phyloP scores from a whole-genome alignment of 78 protist genomes.

The Pelomyxa schiedti region DNA sequence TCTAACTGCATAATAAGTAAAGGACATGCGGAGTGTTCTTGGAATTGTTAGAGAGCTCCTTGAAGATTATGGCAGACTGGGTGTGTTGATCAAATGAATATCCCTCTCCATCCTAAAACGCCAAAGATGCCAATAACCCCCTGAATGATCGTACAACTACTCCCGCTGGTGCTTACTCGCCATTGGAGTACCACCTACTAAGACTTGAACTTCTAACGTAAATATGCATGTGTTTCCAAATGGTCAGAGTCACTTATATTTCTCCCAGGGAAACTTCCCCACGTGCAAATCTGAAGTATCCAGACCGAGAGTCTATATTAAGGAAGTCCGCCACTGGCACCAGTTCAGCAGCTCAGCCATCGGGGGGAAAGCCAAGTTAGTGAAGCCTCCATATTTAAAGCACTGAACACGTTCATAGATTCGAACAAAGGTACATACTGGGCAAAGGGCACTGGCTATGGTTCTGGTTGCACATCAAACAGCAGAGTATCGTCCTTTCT shows the following conservation, averaged over 20 bases:
- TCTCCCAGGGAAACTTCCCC: slow-evolving; percentile 14
- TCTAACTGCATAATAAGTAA: neutral
- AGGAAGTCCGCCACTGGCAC: neutral
- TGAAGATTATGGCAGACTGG: neutral
- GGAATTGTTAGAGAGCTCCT: neutral
- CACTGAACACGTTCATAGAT: too few relatives aligned
- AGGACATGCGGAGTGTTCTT: neutral
- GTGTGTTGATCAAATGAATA: neutral
- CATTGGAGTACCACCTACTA: slow-evolving; percentile 15
- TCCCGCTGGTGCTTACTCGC: slow-evolving; percentile 26
- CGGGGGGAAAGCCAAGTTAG: neutral
- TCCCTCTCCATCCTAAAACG: too few relatives aligned
- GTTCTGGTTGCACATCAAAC: too few relatives aligned
- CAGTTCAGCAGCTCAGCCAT: neutral
- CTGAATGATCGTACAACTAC: slow-evolving; percentile 7
- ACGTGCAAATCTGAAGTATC: slow-evolving; percentile 33
- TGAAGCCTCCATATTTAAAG: too few relatives aligned
- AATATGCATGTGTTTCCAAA: neutral
- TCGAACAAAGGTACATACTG: slow-evolving; percentile 7
- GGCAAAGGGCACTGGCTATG: slow-evolving; percentile 66
- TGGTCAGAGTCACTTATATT: neutral
- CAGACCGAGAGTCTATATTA: too few relatives aligned
- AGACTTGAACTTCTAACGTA: slow-evolving; percentile 14
- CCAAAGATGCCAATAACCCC: slow-evolving; percentile 41
- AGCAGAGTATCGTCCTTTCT: too few relatives aligned